These are phyloP conservation scores for Annona cherimola DNA, from an alignment of 164 flowering plant species.

Conservation along the genomic window DNA sequence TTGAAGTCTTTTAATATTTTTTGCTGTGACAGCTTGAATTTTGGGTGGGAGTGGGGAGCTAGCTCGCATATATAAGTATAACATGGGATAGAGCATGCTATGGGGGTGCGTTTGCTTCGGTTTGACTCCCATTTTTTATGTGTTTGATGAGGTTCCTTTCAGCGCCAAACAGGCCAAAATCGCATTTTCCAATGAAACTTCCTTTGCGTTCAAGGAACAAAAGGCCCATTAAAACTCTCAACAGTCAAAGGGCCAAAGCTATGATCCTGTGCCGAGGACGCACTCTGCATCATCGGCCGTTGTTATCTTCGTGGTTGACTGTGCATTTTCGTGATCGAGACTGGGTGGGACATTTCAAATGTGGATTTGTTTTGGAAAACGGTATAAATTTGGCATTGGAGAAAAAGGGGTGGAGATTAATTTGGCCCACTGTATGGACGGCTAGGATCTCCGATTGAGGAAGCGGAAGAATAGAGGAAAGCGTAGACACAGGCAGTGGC, in stretches of 20 bases:
- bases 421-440: background rate
- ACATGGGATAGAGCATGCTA: background rate
- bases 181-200: constrained; percentile 31
- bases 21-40: background rate
- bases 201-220: constrained; percentile 19
- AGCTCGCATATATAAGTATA: background rate
- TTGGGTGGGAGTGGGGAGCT: background rate
- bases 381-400: too few relatives aligned
- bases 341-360: background rate
- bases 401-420: too few relatives aligned
- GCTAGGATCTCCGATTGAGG: background rate
- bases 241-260: background rate
- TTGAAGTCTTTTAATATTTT: constrained; percentile 12
- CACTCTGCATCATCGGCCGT: background rate
- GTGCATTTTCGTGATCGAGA: background rate
- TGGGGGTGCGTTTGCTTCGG: constrained; percentile 18
- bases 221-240: constrained; percentile 8
- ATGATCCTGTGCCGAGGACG: background rate
- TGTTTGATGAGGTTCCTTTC: constrained; percentile 13
- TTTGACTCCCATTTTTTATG: constrained; percentile 26
- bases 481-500: background rate
- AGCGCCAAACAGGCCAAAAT: constrained; percentile 17
- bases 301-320: background rate
- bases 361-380: too few relatives aligned
- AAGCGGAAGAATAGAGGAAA: background rate